Conservation (phyloP, 164 flowering plant genomes). For the Berberis thunbergii region DNA sequence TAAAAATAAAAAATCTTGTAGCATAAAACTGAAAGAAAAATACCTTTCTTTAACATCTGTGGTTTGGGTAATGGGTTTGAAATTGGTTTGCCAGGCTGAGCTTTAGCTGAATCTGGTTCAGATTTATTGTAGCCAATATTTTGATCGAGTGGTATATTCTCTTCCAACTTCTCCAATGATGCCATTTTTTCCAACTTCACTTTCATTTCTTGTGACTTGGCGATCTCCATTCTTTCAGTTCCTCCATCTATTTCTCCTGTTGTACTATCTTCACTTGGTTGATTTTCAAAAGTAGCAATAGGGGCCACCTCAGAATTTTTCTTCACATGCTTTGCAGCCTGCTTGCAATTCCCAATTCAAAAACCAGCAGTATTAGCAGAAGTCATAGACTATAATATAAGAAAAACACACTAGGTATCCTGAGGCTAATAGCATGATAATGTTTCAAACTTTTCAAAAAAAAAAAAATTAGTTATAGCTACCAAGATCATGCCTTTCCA, state of each 20-base stretch:
- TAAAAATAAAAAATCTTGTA: no score
- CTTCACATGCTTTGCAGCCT: slow-evolving; percentile 22
- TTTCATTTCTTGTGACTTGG: slow-evolving; percentile 16
- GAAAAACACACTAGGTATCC: background rate
- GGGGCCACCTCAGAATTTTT: slow-evolving; percentile 31
- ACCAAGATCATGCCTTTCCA: background rate
- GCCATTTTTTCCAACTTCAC: background rate
- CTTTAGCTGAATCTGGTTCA: no score
- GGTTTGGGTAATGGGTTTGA: no score
- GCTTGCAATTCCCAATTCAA: slow-evolving; percentile 36
- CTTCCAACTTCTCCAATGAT: slow-evolving; percentile 16
- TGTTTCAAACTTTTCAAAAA: background rate
- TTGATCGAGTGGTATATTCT: slow-evolving; percentile 2
- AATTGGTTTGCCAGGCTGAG: no score
- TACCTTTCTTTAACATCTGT: no score
- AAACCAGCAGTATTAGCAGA: slow-evolving; percentile 9
- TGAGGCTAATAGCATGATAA: background rate
- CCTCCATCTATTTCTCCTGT: slow-evolving; percentile 7
- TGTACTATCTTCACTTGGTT: slow-evolving; percentile 10
- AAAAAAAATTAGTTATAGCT: background rate
- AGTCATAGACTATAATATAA: background rate
- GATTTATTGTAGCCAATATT: no score
- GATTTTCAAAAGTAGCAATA: slow-evolving; percentile 16
- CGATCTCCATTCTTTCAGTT: slow-evolving; percentile 15
- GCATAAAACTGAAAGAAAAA: no score